A percentile compares a stretch with the other conserved stretches of the same genome.
Evolutionary conservation across 805 yeast species (phyloP).

Genomic region (Cyberlindnera japonica): DNA sequence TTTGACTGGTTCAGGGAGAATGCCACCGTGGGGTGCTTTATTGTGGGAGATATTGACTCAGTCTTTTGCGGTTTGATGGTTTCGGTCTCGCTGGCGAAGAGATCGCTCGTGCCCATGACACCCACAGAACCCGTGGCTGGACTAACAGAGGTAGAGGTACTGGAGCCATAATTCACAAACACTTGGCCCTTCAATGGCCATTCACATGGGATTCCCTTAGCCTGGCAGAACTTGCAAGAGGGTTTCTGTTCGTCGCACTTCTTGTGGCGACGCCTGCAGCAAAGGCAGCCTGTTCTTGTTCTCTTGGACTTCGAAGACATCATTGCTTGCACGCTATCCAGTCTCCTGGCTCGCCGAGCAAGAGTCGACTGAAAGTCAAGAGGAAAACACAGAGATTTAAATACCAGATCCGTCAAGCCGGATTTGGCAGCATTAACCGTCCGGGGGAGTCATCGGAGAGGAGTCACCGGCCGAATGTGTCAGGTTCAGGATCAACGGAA

Average conservation of each 20-base stretch:
- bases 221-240: constrained; percentile 12
- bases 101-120: no score
- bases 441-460: background rate
- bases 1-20: background rate
- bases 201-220: constrained; percentile 17
- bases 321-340: no score
- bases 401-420: constrained; percentile 9
- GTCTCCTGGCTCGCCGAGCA: no score
- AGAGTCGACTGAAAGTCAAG: no score
- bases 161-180: constrained; percentile 14
- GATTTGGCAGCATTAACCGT: constrained; percentile 1
- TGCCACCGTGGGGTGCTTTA: constrained; percentile 1
- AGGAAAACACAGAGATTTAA: background rate
- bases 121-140: background rate
- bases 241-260: constrained; percentile 20
- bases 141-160: background rate
- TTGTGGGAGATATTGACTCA: constrained; percentile 2
- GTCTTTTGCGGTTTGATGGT: no score
- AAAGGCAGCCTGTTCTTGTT: constrained; percentile 19
- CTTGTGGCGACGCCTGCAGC: constrained; percentile 19
- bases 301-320: constrained; percentile 12
- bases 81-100: no score
- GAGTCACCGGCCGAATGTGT: constrained; percentile 1
- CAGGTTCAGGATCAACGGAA: constrained; percentile 3
- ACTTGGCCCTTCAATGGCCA: constrained; percentile 18